Evolutionary conservation across 306 rosid species (phyloP).

Genomic region (Rubus idaeus): DNA sequence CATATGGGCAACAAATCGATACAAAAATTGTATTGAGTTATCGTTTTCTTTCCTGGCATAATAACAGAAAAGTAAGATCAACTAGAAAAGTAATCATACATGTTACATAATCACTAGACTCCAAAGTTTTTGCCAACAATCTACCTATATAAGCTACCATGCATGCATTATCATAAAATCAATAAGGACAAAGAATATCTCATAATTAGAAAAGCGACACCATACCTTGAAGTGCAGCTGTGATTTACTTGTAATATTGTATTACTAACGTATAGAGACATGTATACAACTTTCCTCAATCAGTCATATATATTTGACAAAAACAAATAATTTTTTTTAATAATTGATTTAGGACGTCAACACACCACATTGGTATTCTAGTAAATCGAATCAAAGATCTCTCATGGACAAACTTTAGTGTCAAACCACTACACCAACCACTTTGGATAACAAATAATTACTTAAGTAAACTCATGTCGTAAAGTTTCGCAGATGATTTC

Average conservation of each 20-base stretch:
- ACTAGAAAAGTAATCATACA: too few species aligned
- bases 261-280: background rate
- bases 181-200: background rate
- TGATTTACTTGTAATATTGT: background rate
- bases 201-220: background rate
- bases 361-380: too few species aligned
- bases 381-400: too few species aligned
- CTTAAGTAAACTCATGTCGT: too few species aligned
- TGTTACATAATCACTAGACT: too few species aligned
- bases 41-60: background rate
- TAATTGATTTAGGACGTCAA: too few species aligned
- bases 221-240: background rate
- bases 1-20: too few species aligned
- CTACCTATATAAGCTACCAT: background rate
- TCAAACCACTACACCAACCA: too few species aligned
- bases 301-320: background rate
- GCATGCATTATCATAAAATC: background rate
- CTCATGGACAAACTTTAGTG: too few species aligned
- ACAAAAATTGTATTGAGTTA: too few species aligned
- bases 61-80: background rate
- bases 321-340: too few species aligned
- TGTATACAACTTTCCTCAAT: background rate
- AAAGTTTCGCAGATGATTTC: background rate
- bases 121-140: background rate
- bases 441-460: background rate